Percentiles rank a stretch among this genome's conserved stretches.
These are phyloP conservation scores for Cryomyces minteri DNA, from an alignment of 495 filamentous ascomycete species.

Conservation along the genomic window DNA sequence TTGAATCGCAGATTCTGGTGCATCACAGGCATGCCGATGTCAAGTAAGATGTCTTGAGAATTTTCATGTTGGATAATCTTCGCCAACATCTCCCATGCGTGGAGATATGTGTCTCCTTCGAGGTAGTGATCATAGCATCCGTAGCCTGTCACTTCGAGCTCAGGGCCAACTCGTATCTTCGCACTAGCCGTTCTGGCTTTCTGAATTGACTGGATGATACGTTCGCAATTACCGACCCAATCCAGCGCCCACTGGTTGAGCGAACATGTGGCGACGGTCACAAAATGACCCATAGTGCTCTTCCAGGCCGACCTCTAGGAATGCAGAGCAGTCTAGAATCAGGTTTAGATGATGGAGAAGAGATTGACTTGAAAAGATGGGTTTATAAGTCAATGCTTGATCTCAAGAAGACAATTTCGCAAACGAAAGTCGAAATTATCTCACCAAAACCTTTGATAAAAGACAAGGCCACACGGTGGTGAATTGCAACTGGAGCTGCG, in stretches of 20 bases:
- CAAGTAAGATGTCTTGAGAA: slow-evolving; percentile 61
- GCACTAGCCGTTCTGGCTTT: slow-evolving; percentile 53
- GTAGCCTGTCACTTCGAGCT: slow-evolving; percentile 55
- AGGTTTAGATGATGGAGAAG: no score
- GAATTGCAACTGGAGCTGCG: no score
- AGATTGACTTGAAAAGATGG: no score
- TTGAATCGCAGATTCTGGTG: slow-evolving; percentile 60
- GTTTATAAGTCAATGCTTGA: no score
- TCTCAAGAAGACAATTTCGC: no score
- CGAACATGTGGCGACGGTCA: slow-evolving; percentile 30
- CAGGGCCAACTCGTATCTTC: slow-evolving; percentile 58
- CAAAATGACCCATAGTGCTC: slow-evolving; percentile 16
- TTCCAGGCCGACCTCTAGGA: no score
- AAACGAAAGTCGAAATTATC: no score
- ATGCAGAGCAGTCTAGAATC: no score
- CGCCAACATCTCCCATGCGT: slow-evolving; percentile 49
- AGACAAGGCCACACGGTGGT: no score
- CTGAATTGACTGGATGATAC: slow-evolving; percentile 60
- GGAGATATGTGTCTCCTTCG: slow-evolving; percentile 27
- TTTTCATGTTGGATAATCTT: slow-evolving; percentile 42
- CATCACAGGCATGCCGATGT: slow-evolving; percentile 26
- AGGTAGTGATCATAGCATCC: slow-evolving; percentile 56
- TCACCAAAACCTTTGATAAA: no score
- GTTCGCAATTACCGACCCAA: slow-evolving; percentile 54
- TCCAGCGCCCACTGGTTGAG: slow-evolving; percentile 41